A percentile compares a stretch with the other conserved stretches of the same genome.
phyloP scores from a whole-genome alignment of 2,329 filamentous ascomycete genomes.

The Xylariaceae sp. region DNA sequence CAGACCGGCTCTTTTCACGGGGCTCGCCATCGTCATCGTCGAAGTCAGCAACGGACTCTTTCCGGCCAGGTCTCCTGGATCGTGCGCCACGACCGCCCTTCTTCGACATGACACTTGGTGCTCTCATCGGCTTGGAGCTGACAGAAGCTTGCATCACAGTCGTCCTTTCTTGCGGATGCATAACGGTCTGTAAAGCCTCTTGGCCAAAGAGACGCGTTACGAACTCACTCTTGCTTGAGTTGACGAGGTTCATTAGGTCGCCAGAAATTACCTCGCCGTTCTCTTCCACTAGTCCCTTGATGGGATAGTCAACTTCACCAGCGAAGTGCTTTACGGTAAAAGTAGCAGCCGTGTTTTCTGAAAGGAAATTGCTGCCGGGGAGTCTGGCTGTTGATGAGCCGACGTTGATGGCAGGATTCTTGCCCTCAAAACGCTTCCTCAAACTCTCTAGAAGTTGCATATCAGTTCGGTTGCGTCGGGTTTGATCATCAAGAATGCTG shows the following conservation, averaged over 20 bases:
- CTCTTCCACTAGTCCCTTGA: slow-evolving; percentile 84
- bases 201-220: slow-evolving; percentile 91
- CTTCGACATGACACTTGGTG: slow-evolving; percentile 85
- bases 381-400: slow-evolving; percentile 69
- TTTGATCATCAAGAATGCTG: slow-evolving; percentile 94
- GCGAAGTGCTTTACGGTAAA: slow-evolving; percentile 96
- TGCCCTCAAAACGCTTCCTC: slow-evolving; percentile 88
- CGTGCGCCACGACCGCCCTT: slow-evolving; percentile 50
- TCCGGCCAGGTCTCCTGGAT: slow-evolving; percentile 33
- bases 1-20: slow-evolving; percentile 14
- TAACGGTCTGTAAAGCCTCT: slow-evolving; percentile 84
- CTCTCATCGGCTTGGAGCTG: slow-evolving; percentile 88
- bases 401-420: slow-evolving; percentile 85
- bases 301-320: slow-evolving; percentile 90
- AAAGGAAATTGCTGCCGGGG: slow-evolving; percentile 85
- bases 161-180: slow-evolving; percentile 85
- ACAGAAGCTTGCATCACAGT: slow-evolving; percentile 95
- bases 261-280: slow-evolving; percentile 95
- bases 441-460: slow-evolving; percentile 86
- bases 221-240: slow-evolving; percentile 82
- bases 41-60: slow-evolving; percentile 41
- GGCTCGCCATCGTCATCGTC: slow-evolving; percentile 47
- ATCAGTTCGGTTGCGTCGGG: slow-evolving; percentile 81
- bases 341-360: slow-evolving; percentile 71
- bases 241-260: slow-evolving; percentile 91